Evolutionary conservation across 305 asterid genomes (phyloP), one percentile per base, ranked within the genome.

Genomic region (Rubia peregrina): DNA sequence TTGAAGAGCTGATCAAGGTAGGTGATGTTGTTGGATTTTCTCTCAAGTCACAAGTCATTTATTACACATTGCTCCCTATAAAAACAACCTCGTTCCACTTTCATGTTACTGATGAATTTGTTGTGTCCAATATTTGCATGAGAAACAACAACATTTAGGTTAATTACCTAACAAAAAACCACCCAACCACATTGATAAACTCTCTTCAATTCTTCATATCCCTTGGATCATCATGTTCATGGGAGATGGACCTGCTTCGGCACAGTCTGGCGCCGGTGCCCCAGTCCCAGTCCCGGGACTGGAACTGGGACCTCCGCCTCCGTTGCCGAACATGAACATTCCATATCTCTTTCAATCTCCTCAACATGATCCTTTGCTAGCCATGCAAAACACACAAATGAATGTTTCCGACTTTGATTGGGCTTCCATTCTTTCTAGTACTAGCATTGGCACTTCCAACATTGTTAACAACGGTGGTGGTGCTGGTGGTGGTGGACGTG

Each of bases 391-490:
- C 77, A 79, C 85, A 69, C 73, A 77, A 22, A 55, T 33, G 43
- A 17, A 7, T n/a, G 76, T 57, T 65, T 73, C 84, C 43, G 81
- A 83, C 67, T 75, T 85, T 73, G 90, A 89, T 36, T 82, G 90
- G 85, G 84, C 82, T 21, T 53, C 62, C 44, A 46, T 84, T 12
- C 63, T 89, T 26, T 74, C 71, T 9, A 67, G 77, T 36, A n/a
- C 67, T 7, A 16, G 10, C 24, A 7, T 36, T 11, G 13, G 13
- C 40, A 24, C 43, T 70, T 74, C 59, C 69, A 68, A 5, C 55
- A 48, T 51, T 17, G 59, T 67, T 74, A 44, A 67, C 72, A 61
- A 51, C 71, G 65, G 78, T 67, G 73, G 33, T 56, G 62, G 24
- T 56, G 33, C 33, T 70, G 38, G 38, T 33, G 38, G 3, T 33